Evolutionary conservation across 495 filamentous ascomycete genomes (phyloP).

Genomic region (Xylaria scruposa): DNA sequence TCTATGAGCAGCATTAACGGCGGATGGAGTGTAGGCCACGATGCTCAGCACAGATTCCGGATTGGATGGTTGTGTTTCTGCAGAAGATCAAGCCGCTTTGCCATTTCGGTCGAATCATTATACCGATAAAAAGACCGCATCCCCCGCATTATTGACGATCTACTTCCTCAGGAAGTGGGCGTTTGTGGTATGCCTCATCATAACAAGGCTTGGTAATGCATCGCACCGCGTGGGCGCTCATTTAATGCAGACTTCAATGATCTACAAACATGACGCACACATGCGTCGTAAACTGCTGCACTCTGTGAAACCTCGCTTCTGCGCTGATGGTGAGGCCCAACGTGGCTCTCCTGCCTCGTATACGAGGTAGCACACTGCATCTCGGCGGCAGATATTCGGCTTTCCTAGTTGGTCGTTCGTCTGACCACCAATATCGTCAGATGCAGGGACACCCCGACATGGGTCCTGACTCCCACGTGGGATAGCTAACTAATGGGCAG

Average conservation of each 20-base stretch:
- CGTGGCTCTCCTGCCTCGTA: slow-evolving; percentile 18
- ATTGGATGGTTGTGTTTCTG: slow-evolving; percentile 15
- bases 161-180: neutral
- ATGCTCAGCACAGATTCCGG: slow-evolving; percentile 2
- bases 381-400: neutral
- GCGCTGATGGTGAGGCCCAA: slow-evolving; percentile 17
- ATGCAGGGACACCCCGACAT: slow-evolving; percentile 6
- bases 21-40: slow-evolving; percentile 2
- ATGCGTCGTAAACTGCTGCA: slow-evolving; percentile 19
- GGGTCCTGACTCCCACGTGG: slow-evolving; percentile 21
- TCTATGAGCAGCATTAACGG: neutral
- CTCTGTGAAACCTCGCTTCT: slow-evolving; percentile 25
- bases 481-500: neutral
- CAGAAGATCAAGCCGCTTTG: slow-evolving; percentile 4
- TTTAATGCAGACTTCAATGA: slow-evolving; percentile 4
- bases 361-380: neutral
- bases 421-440: slow-evolving; percentile 21
- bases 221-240: neutral
- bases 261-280: slow-evolving; percentile 19
- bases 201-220: slow-evolving; percentile 11
- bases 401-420: slow-evolving; percentile 20
- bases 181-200: slow-evolving; percentile 11
- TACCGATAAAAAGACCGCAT: neutral
- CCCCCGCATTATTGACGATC: slow-evolving; percentile 2
- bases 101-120: neutral